Base-by-base conservation (phyloP, 495 filamentous ascomycete genomes). In the Rusavskia elegans region DNA sequence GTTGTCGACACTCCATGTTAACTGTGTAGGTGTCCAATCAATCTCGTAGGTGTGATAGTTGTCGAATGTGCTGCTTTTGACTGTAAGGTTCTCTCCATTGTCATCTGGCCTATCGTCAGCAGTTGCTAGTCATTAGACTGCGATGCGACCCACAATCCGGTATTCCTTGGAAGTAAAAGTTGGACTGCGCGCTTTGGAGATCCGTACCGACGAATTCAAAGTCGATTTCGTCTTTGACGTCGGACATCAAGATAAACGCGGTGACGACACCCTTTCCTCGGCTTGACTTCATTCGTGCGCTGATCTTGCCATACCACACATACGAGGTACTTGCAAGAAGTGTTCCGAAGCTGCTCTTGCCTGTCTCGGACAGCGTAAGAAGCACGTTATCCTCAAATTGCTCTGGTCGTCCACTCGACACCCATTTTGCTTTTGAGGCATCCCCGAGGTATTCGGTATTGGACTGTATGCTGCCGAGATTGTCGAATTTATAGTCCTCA, bases 211-310 rank as follows among this genome's bases (percentile, higher is more conserved):
- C 79, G 63, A 80, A 98, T 69, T 98, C 92, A 63, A 85, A 96
- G 66, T 98, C 92, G 61, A 98, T 94, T 66, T 98, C 92, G 61
- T 98, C 92, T 71, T 95, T 94, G 60, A 92, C 84, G 63, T 97
- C 92, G 32, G 82, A 84, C 59, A 96, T 76, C 57, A 97, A 71
- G 64, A 98, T 97, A 65, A 98, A 98, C 14, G 89, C 92, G 20
- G 89, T 88, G 5, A 98, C 87, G 32, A 97, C 92, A 71, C 92
- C 92, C 29, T 69, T 64, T 41, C 87, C 89, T 59, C 84, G 79
- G 53, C 83, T 84, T 7, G 87, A 89, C 77, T 89, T 95, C 66
- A 98, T 71, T 25, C 71, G 83, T 17, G 85, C 88, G 60, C 81
- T 84, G 56, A 97, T 79, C 66, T 83, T 94, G 61, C 92, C 92